These are phyloP conservation scores for Oidiodendron maius DNA, from an alignment of 495 filamentous ascomycete species.

Conservation along the genomic window DNA sequence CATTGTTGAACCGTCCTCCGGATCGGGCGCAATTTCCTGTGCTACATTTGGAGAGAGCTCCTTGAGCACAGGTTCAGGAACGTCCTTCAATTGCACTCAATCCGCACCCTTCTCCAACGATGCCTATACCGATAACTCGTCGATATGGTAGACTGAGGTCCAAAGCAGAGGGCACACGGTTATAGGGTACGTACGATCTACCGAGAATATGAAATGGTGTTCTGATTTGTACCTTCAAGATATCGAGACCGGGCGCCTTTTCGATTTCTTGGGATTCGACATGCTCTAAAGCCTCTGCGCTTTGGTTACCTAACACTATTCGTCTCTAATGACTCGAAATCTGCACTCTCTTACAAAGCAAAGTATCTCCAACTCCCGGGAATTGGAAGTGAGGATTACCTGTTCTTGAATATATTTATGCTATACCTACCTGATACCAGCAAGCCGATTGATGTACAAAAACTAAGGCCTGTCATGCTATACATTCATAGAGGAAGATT, in stretches of 20 bases:
- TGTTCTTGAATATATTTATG: slow-evolving; percentile 39
- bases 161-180: no score
- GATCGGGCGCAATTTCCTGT: no score
- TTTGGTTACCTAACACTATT: slow-evolving; percentile 40
- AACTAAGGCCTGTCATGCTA: slow-evolving; percentile 47
- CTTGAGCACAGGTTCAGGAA: no score
- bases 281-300: slow-evolving; percentile 40
- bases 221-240: no score
- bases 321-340: slow-evolving; percentile 32
- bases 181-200: no score
- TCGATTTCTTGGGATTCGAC: slow-evolving; percentile 46
- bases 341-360: slow-evolving; percentile 35
- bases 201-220: no score
- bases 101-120: no score
- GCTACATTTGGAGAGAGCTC: no score
- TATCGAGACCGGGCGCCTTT: slow-evolving; percentile 42
- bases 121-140: no score
- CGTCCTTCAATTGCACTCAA: no score
- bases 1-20: no score
- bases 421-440: slow-evolving; percentile 23
- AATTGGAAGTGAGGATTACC: slow-evolving; percentile 41
- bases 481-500: slow-evolving; percentile 61
- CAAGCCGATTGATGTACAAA: slow-evolving; percentile 26
- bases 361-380: slow-evolving; percentile 37
- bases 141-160: no score